These are phyloP conservation scores for Debaryomycetaceae sp. DNA, from an alignment of 1,139 yeast species.

Conservation along the genomic window DNA sequence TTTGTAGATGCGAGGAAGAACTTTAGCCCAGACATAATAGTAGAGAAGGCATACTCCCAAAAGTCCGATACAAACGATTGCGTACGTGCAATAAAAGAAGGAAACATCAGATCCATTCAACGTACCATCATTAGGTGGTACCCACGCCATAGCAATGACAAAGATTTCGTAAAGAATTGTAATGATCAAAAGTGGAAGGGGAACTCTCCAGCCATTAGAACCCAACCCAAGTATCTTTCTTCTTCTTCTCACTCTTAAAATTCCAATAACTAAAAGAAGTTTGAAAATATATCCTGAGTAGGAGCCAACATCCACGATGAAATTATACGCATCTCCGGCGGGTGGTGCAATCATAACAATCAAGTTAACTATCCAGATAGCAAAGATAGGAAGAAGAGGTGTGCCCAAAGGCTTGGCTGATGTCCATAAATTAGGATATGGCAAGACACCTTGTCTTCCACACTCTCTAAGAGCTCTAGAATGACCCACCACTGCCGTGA, in stretches of 20 bases:
- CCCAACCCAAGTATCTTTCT: slow-evolving; percentile 35
- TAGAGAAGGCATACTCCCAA: slow-evolving; percentile 26
- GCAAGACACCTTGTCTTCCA: slow-evolving; percentile 47
- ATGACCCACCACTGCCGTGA: slow-evolving; percentile 39
- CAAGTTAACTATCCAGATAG: slow-evolving; percentile 35
- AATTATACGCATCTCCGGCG: slow-evolving; percentile 47
- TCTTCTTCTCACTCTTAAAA: slow-evolving; percentile 30
- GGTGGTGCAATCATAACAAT: slow-evolving; percentile 42
- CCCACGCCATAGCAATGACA: slow-evolving; percentile 38
- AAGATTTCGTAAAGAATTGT: slow-evolving; percentile 28
- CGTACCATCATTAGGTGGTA: slow-evolving; percentile 32
- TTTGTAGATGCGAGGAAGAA: slow-evolving; percentile 31
- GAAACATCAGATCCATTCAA: slow-evolving; percentile 35
- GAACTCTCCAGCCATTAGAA: slow-evolving; percentile 26
- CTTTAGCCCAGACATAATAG: slow-evolving; percentile 34
- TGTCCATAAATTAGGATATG: slow-evolving; percentile 38
- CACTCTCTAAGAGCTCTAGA: slow-evolving; percentile 43
- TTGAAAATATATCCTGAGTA: slow-evolving; percentile 36
- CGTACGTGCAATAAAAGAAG: slow-evolving; percentile 28
- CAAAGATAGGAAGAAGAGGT: slow-evolving; percentile 36
- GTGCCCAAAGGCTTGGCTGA: slow-evolving; percentile 41
- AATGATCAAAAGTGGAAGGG: slow-evolving; percentile 26
- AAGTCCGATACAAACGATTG: slow-evolving; percentile 27
- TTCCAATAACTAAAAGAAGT: slow-evolving; percentile 31
- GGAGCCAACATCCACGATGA: slow-evolving; percentile 31